Percentiles rank a stretch among this genome's conserved stretches.
Evolutionary conservation across 2,329 filamentous ascomycete species (phyloP).

Genomic region (Waltergamsia citrina): DNA sequence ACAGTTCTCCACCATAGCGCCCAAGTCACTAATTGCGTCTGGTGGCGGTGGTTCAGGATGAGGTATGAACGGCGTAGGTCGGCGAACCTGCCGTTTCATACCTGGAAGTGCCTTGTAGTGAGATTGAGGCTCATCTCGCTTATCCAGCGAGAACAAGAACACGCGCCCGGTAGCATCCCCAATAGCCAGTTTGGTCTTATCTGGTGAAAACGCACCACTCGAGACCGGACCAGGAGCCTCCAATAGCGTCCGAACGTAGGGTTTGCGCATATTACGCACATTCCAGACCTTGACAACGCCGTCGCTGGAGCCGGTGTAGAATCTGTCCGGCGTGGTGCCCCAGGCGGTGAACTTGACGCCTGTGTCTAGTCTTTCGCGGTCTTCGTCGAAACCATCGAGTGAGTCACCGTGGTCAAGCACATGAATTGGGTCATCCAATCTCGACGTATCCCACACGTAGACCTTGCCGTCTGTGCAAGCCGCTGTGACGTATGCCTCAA

Average conservation of each 20-base stretch:
- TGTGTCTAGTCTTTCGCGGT: conserved; percentile 45
- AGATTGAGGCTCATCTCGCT: conserved; percentile 25
- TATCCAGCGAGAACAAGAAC: conserved; percentile 41
- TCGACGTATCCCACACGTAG: conserved; percentile 54
- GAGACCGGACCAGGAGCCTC: conserved; percentile 47
- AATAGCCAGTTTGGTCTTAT: conserved; percentile 43
- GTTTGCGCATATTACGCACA: conserved; percentile 32
- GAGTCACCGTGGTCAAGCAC: conserved; percentile 41
- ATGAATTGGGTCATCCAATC: conserved; percentile 46
- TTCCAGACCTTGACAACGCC: conserved; percentile 57
- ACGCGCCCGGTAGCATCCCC: conserved; percentile 54
- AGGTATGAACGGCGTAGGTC: conserved; percentile 36
- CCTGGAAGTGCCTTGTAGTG: conserved; percentile 26
- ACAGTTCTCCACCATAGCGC: conserved; percentile 3
- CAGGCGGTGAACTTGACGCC: conserved; percentile 57
- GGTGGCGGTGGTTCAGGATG: conserved; percentile 40
- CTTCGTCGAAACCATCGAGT: conserved; percentile 28
- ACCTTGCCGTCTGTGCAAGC: conserved; percentile 52
- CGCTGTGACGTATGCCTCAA: conserved; percentile 46
- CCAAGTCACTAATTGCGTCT: conserved; percentile 5
- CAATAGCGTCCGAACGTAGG: conserved; percentile 42
- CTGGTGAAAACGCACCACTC: conserved; percentile 47
- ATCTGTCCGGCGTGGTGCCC: conserved; percentile 44
- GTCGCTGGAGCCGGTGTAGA: conserved; percentile 57
- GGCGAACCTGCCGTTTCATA: conserved; percentile 25